These are phyloP conservation scores for Eremothecium gossypii DNA, from an alignment of 1,139 yeast genomes.

Conservation along the genomic window DNA sequence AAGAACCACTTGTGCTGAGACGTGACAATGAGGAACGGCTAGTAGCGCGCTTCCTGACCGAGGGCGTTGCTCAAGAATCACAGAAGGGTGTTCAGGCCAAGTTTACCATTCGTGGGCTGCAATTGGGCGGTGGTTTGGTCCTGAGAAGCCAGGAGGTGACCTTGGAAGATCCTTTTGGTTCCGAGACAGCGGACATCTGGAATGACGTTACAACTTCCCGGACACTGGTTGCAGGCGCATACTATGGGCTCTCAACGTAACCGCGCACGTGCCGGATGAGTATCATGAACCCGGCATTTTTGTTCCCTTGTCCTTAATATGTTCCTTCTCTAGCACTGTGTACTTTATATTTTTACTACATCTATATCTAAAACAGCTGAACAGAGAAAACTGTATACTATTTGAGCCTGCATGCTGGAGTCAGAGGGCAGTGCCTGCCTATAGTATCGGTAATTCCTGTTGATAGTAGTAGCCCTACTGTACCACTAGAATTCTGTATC, in stretches of 20 bases:
- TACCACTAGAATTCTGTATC: constrained; percentile 8
- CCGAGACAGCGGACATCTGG: constrained; percentile 25
- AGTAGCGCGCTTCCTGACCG: constrained; percentile 64
- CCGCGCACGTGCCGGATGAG: not conserved
- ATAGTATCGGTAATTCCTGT: not conserved
- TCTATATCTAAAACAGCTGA: no score
- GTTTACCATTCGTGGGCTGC: constrained; percentile 36
- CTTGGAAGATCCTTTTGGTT: constrained; percentile 33
- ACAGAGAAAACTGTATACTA: no score
- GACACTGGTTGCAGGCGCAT: constrained; percentile 32
- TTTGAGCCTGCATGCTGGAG: no score
- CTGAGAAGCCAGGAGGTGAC: constrained; percentile 29
- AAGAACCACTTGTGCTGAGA: constrained; percentile 35
- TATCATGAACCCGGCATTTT: no score
- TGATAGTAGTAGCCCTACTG: not conserved
- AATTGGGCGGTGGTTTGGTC: constrained; percentile 10
- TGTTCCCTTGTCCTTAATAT: no score
- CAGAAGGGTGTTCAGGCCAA: constrained; percentile 63
- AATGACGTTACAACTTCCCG: constrained; percentile 24
- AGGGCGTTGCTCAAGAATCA: constrained; percentile 52
- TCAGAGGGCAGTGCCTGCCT: no score
- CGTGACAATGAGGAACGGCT: constrained; percentile 45
- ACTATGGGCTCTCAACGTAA: constrained; percentile 25
- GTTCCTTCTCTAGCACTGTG: no score
- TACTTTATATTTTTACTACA: no score